Percentiles rank a stretch among this genome's conserved stretches.
Evolutionary conservation across 805 yeast species (phyloP).

Genomic region (Teunomyces kruisii): DNA sequence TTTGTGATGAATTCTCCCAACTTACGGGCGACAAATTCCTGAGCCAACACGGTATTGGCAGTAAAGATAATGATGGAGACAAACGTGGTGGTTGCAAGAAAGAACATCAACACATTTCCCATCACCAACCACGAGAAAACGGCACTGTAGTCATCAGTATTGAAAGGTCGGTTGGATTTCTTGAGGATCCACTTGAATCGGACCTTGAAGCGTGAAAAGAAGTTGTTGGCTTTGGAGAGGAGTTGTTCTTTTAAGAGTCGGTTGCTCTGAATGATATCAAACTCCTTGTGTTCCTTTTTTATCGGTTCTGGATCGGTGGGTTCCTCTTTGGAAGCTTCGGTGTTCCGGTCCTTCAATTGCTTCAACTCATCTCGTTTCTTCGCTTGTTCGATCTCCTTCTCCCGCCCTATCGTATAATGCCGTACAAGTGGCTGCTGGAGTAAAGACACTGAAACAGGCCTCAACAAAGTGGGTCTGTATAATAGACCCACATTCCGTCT

Average conservation of each 20-base stretch:
- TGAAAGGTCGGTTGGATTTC: conserved; percentile 77
- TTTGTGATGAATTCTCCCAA: conserved; percentile 82
- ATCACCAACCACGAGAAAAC: conserved; percentile 88
- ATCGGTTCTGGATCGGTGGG: background rate
- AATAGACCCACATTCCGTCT: background rate
- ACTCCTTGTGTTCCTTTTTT: background rate
- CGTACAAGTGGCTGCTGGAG: background rate
- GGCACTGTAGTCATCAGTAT: conserved; percentile 89
- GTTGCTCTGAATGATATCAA: conserved; percentile 10
- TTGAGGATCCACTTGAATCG: conserved; percentile 72
- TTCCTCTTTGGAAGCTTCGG: background rate
- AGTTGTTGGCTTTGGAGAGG: conserved; percentile 27
- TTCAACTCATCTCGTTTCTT: background rate
- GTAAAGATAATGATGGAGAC: conserved; percentile 75
- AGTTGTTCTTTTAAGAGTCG: conserved; percentile 22
- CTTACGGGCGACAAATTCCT: conserved; percentile 78
- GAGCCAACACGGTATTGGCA: conserved; percentile 82
- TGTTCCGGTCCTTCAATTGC: background rate
- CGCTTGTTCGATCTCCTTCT: background rate
- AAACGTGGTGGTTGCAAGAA: conserved; percentile 91
- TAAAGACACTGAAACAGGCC: background rate
- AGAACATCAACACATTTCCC: conserved; percentile 76
- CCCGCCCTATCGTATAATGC: conserved; percentile 1
- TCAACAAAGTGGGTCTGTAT: background rate
- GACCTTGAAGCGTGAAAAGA: conserved; percentile 29